These are phyloP conservation scores for Zea luxurians DNA, from an alignment of 176 grass and related monocot genomes.

Conservation along the genomic window DNA sequence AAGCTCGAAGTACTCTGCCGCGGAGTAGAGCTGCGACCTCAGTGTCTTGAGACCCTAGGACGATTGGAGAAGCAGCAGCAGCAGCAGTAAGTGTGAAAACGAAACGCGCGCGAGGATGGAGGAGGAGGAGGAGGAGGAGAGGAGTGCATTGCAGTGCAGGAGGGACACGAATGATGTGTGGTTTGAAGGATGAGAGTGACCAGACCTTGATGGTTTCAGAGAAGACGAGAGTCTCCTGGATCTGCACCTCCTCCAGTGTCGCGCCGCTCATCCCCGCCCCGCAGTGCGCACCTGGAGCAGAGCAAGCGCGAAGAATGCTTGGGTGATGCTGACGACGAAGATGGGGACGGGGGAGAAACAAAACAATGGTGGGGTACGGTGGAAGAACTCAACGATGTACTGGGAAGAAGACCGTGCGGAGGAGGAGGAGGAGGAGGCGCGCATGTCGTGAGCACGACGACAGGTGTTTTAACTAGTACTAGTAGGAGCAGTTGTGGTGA, in stretches of 20 bases:
- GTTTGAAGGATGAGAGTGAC: slow-evolving; percentile 18
- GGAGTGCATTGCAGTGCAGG: neutral
- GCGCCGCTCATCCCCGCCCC: slow-evolving; percentile 19
- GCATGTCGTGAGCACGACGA: slow-evolving; percentile 59
- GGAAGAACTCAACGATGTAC: slow-evolving; percentile 3
- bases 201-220: slow-evolving; percentile 85
- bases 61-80: neutral
- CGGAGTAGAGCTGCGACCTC: slow-evolving; percentile 71
- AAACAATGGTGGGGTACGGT: neutral
- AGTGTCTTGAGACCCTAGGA: slow-evolving; percentile 76
- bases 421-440: neutral
- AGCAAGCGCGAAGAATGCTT: neutral
- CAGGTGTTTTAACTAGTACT: slow-evolving; percentile 31
- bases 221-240: slow-evolving; percentile 64
- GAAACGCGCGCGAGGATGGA: too few species aligned
- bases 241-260: slow-evolving; percentile 62
- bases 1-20: slow-evolving; percentile 84
- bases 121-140: neutral
- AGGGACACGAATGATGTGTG: slow-evolving; percentile 13
- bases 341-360: neutral
- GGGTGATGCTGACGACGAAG: neutral
- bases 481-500: slow-evolving; percentile 25
- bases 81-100: too few species aligned
- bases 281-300: neutral
- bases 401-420: slow-evolving; percentile 14